Evolutionary conservation across 345 rosid genomes (phyloP), one percentile per base, ranked within the genome.

Genomic region (Eutrema japonicum): DNA sequence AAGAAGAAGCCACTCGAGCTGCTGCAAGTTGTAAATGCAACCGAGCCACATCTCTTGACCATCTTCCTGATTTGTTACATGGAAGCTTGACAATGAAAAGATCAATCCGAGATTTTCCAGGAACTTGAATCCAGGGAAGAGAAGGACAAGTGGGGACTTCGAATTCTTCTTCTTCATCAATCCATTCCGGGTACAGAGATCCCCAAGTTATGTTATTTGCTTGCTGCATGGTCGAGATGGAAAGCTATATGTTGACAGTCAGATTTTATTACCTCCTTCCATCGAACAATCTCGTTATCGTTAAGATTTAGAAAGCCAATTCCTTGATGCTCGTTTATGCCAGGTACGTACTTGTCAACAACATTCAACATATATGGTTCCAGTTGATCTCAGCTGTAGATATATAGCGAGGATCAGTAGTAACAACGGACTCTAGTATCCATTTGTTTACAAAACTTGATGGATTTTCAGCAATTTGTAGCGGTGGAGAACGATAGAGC

Each of bases 21-120:
- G 86, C 90, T 4, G 86, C 89, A 60, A 93, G 87, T 83, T 93
- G 98, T 82, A 93, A 78, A 70, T 90, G 98, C 76, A 90, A 75
- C 32, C 92, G 83, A 54, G 88, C 96, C 46, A 90, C 90, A 64
- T 93, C 97, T 79, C 97, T 89, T 27, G 93, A 80, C 97, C 97
- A 93, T 54, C 54, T 85, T 16, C 85, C 87, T 29, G 53, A 56
- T 82, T 81, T 89, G 68, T 82, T 64, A 79, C 97, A 89, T 0
- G 97, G 97, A 77, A 93, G 96, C 85, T 93, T 93, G 71, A 85
- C 87, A 8, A 86, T 81, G 14, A 90, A 74, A 55, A 93, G 80
- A 80, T 90, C 93, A 14, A 89, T 64, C 62, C 96, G 85, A 52
- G 96, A 90, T 71, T 87, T 93, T 37, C 87, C 89, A 56, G 93